Percentiles rank a stretch among this genome's conserved stretches.
Evolutionary conservation across 257 asterid species (phyloP).

Genomic region (Solanum peruvianum): DNA sequence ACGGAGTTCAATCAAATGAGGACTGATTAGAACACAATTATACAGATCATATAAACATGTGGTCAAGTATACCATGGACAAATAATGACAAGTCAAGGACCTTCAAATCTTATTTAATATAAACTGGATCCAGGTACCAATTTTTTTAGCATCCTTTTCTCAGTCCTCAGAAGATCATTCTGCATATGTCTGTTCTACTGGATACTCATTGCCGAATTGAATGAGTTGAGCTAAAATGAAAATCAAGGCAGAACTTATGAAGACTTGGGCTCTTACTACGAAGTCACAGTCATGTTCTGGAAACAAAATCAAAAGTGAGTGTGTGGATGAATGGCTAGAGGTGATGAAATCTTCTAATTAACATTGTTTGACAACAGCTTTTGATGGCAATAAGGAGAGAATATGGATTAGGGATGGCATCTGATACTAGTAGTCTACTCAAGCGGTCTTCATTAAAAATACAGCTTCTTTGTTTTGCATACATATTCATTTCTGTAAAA

Average conservation of each 20-base stretch:
- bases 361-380: neutral
- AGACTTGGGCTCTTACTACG: neutral
- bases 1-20: neutral
- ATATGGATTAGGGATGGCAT: neutral
- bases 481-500: neutral
- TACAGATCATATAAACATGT: neutral
- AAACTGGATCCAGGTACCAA: neutral
- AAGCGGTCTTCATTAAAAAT: neutral
- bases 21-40: neutral
- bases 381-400: neutral
- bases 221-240: neutral
- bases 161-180: neutral
- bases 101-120: neutral
- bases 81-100: neutral
- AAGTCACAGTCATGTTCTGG: neutral
- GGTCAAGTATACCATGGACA: neutral
- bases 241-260: neutral
- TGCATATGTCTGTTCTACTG: neutral
- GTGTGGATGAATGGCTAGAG: neutral
- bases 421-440: neutral
- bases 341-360: neutral
- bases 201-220: neutral
- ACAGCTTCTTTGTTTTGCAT: neutral
- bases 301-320: neutral
- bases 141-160: neutral